Percentiles rank a stretch among this genome's conserved stretches.
These are phyloP conservation scores for Globisporangium carolinianum DNA, from an alignment of 352 stramenopile genomes.

Conservation along the genomic window DNA sequence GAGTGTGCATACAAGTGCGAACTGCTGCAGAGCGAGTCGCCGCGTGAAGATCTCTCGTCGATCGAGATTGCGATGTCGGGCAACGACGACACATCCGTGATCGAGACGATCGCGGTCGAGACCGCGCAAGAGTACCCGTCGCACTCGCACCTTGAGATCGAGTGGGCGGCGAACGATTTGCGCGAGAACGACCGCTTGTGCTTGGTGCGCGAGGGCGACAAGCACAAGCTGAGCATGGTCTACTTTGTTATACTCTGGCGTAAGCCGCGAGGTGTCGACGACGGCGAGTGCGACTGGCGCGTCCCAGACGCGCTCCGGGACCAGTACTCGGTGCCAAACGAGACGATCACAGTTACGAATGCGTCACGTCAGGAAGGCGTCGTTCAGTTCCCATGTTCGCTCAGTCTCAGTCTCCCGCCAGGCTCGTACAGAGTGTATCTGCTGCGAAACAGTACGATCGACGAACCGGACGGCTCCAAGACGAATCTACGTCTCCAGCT, in stretches of 20 bases:
- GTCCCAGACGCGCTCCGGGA: slow-evolving; percentile 22
- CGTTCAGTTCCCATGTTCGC: slow-evolving; percentile 28
- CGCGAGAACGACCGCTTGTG: slow-evolving; percentile 28
- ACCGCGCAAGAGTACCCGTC: slow-evolving; percentile 32
- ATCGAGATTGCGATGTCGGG: slow-evolving; percentile 26
- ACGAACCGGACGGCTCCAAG: neutral
- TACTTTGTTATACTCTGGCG: slow-evolving; percentile 40
- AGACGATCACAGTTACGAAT: slow-evolving; percentile 18
- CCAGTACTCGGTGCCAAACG: slow-evolving; percentile 18
- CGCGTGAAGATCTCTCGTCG: slow-evolving; percentile 3
- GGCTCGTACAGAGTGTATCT: slow-evolving; percentile 39
- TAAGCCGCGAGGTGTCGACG: neutral
- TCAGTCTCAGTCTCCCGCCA: slow-evolving; percentile 36
- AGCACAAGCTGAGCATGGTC: slow-evolving; percentile 30
- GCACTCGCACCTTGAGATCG: slow-evolving; percentile 25
- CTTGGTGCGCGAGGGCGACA: slow-evolving; percentile 32
- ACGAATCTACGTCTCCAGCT: slow-evolving; percentile 27
- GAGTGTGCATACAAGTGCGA: slow-evolving; percentile 46
- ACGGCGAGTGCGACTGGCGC: slow-evolving; percentile 29
- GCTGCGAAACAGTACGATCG: slow-evolving; percentile 28
- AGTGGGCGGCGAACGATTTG: slow-evolving; percentile 24
- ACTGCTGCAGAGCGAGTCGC: slow-evolving; percentile 20
- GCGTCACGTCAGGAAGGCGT: slow-evolving; percentile 11
- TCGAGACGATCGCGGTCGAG: slow-evolving; percentile 13
- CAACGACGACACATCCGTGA: slow-evolving; percentile 14